Base-by-base conservation (phyloP, 495 filamentous ascomycete genomes). In the Cercophora sp. region DNA sequence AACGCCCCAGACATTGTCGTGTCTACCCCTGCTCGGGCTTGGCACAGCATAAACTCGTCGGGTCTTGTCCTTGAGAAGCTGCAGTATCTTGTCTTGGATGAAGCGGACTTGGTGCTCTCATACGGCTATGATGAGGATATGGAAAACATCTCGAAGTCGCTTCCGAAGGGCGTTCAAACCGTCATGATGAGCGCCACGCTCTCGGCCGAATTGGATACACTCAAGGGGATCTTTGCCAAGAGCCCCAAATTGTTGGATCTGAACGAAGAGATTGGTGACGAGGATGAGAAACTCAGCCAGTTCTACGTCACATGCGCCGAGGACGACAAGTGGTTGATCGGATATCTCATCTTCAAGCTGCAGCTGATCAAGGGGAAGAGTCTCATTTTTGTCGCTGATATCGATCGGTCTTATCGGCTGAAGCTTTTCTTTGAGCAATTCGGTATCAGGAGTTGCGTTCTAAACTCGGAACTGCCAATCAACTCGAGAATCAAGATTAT, bases 381-480 rank as follows among this genome's bases (percentile, higher is more conserved):
- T 46, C 87, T 99, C 54, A 85, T 97, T 48, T 99, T 97, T 60
- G 94, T 97, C 2, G 85, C 80, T 22, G 92, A 97, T 57, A 85
- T 96, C 46, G 94, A 97, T 65, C 80, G 93, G 50, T 91, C 87
- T 58, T 99, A 99, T 70, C 81, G 94, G 24, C 73, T 97, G 25
- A 97, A 96, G 71, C 79, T 99, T 8, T 97, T 93, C 65, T 79
- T 99, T 11, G 94, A 97, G 67, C 94, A 97, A 61, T 97, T 99
- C 58, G 90, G 89, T 20, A 89, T 96, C 63, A 87, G 87, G 67
- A 89, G 86, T 65, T 96, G 92, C 68, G 85, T 99, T 10, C 74
- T 99, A 27, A 99, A 99, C 67, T 93, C 89, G 4, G 91, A 99
- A 63, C 71, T 99, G 15, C 93, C 93, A 3, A 85, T 96, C 55